A percentile compares a stretch with the other conserved stretches of the same genome.
These are phyloP conservation scores for Afroboletus lepidellus DNA, from an alignment of 1,284 basidiomycete genomes.

Conservation along the genomic window DNA sequence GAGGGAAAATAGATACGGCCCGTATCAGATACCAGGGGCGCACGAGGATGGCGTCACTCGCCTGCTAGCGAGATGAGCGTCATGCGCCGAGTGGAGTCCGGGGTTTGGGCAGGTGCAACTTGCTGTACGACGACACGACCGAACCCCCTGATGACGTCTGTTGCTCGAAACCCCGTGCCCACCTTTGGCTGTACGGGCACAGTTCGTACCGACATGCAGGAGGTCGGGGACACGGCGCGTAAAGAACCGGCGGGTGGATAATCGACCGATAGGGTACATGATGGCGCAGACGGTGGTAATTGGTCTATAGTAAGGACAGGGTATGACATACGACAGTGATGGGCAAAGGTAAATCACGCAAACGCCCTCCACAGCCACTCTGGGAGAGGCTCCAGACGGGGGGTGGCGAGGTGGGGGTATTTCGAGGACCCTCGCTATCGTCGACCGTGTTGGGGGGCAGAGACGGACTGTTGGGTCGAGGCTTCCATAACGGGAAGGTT, in stretches of 20 bases:
- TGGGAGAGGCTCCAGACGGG: slow-evolving; percentile 3
- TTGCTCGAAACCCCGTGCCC: slow-evolving; percentile 2
- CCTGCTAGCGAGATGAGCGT: slow-evolving; percentile 11
- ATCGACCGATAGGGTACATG: neutral
- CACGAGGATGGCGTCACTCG: slow-evolving; percentile 12
- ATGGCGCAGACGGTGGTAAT: neutral
- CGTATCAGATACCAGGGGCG: neutral
- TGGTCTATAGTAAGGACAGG: neutral
- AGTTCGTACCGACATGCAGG: neutral
- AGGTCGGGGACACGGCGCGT: slow-evolving; percentile 1
- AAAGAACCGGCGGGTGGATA: slow-evolving; percentile 11
- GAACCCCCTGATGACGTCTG: slow-evolving; percentile 19
- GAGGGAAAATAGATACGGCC: neutral
- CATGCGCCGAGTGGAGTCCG: slow-evolving; percentile 4
- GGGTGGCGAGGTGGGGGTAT: neutral
- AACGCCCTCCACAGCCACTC: slow-evolving; percentile 24
- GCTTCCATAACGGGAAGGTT: slow-evolving; percentile 28
- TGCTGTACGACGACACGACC: neutral
- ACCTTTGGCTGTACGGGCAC: slow-evolving; percentile 6
- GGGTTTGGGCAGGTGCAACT: neutral
- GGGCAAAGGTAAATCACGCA: slow-evolving; percentile 27
- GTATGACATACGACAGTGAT: slow-evolving; percentile 1
- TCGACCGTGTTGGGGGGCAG: slow-evolving; percentile 10
- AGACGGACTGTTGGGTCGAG: slow-evolving; percentile 21
- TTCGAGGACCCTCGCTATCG: neutral